These are phyloP conservation scores for Papiliotrema laurentii DNA, from an alignment of 1,284 basidiomycete species.

Conservation along the genomic window DNA sequence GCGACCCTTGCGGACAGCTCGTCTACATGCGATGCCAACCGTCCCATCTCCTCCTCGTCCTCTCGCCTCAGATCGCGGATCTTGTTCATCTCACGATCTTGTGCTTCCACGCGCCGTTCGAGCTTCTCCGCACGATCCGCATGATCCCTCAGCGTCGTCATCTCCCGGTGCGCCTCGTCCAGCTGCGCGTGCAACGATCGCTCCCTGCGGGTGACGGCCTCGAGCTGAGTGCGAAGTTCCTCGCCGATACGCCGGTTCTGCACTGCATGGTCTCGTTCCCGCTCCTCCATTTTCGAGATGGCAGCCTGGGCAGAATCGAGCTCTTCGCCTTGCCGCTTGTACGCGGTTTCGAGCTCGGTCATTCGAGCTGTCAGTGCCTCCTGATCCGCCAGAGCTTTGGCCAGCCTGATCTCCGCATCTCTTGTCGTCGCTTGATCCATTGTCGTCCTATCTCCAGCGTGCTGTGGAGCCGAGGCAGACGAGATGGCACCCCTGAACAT, in stretches of 20 bases:
- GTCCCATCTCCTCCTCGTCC: slow-evolving; percentile 19
- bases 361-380: slow-evolving; percentile 11
- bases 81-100: slow-evolving; percentile 4
- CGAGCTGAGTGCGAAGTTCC: slow-evolving; percentile 3
- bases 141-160: slow-evolving; percentile 1
- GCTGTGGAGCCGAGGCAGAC: slow-evolving; percentile 10
- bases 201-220: neutral
- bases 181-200: slow-evolving; percentile 7
- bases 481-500: neutral
- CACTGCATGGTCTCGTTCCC: slow-evolving; percentile 2
- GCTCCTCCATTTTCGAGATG: neutral
- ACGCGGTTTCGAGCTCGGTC: neutral
- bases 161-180: neutral
- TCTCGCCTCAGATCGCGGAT: slow-evolving; percentile 13
- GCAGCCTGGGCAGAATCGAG: neutral
- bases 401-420: slow-evolving; percentile 33
- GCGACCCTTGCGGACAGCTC: slow-evolving; percentile 9
- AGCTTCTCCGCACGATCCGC: slow-evolving; percentile 2
- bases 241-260: neutral
- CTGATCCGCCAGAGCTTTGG: slow-evolving; percentile 25
- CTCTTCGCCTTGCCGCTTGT: neutral
- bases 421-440: slow-evolving; percentile 18
- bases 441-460: slow-evolving; percentile 18
- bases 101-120: neutral
- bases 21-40: neutral